Evolutionary conservation across 768 basidiomycete species (phyloP).

Genomic region (Calocybe gangraenosa): DNA sequence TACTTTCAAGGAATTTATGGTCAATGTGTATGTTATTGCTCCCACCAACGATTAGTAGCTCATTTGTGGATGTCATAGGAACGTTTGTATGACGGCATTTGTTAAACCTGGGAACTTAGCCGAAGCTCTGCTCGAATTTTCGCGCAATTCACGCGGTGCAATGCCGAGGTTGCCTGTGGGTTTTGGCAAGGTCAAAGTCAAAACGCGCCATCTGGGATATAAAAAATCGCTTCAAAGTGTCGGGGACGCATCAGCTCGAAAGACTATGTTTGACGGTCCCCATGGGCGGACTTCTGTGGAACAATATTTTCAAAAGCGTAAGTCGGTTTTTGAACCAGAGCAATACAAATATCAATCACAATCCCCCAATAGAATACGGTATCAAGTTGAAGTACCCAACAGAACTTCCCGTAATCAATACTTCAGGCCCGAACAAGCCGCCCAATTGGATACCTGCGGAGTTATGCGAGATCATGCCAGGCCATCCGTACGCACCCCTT

Average conservation of each 20-base stretch:
- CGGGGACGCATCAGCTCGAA: constrained; percentile 30
- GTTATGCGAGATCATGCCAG: constrained; percentile 59
- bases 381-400: constrained; percentile 39
- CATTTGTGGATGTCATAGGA: no score
- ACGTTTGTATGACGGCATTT: constrained; percentile 55
- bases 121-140: constrained; percentile 49
- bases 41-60: no score
- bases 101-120: constrained; percentile 59
- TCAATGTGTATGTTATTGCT: constrained; percentile 52
- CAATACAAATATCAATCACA: background rate
- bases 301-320: constrained; percentile 61
- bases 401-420: constrained; percentile 50
- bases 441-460: constrained; percentile 57
- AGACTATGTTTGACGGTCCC: constrained; percentile 49
- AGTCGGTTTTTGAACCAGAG: constrained; percentile 21
- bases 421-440: constrained; percentile 28
- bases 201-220: constrained; percentile 52
- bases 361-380: constrained; percentile 50
- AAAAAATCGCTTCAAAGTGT: constrained; percentile 45
- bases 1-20: constrained; percentile 43
- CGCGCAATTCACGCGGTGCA: constrained; percentile 33
- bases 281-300: constrained; percentile 54
- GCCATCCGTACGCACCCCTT: constrained; percentile 59
- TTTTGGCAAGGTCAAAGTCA: constrained; percentile 56
- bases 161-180: constrained; percentile 42